Evolutionary conservation across 352 stramenopile species (phyloP), one percentile per base, ranked within the genome.

Genomic region (Globisporangium iwayamae): DNA sequence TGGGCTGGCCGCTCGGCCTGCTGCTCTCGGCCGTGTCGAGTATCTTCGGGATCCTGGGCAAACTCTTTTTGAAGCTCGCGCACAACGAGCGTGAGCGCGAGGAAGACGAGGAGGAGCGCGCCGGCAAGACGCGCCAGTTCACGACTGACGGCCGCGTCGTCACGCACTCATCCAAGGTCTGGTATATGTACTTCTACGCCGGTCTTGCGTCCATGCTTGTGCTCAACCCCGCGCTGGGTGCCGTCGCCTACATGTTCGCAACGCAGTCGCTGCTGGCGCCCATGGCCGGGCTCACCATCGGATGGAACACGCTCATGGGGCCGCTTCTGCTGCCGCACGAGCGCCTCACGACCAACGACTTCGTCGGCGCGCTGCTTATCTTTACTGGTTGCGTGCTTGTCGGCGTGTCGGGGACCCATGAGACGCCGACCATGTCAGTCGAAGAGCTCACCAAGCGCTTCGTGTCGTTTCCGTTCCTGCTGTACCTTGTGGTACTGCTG

Each of bases 291-390:
- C 76, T 94, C 53, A 91, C 83, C 9, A 90, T 94, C 61, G 81
- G 81, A 30, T 94, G 85, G 85, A 94, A 94, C 68, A 91, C 83
- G 50, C 71, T 92, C 28, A 77, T 94, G 47, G 84, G 81, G 2
- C 85, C 85, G 10, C 79, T 89, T 3, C 52, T 94, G 32, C 68
- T 94, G 18, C 80, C 82, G 6, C 75, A 90, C 58, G 83, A 91
- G 56, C 79, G 75, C 0, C 74, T 91, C 4, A 88, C 76, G 36
- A 90, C 76, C 50, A 82, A 90, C 67, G 85, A 92, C 65, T 88
- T 92, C 60, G 63, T 92, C 13, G 85, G 85, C 14, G 83, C 85
- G 18, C 63, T 89, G 48, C 67, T 92, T 36, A 91, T 94, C 63
- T 92, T 94, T 59, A 72, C 80, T 0, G 83, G 85, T 54, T 94